phyloP scores from a whole-genome alignment of 345 rosid genomes.

The Dipteronia sinensis region DNA sequence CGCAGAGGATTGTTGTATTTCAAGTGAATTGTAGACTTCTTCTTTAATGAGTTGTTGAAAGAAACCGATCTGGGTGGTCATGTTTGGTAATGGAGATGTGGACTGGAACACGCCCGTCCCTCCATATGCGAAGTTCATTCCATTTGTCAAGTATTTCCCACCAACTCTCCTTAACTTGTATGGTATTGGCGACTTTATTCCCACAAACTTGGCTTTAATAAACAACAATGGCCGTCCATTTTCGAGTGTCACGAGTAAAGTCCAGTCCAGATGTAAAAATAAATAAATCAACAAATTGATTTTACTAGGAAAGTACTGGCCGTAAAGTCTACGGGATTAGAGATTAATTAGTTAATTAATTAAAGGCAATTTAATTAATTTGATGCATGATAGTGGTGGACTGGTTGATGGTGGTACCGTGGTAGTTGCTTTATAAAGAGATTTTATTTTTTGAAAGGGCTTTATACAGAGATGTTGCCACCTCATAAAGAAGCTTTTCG shows the following conservation, averaged over 20 bases:
- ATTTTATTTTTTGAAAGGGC: too few species aligned
- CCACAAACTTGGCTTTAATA: slow-evolving; percentile 57
- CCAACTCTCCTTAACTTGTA: slow-evolving; percentile 50
- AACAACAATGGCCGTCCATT: neutral
- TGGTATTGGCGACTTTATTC: slow-evolving; percentile 66
- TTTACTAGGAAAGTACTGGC: neutral
- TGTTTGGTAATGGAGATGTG: slow-evolving; percentile 47
- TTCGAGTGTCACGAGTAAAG: too few species aligned
- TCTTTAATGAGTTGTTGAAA: slow-evolving; percentile 45
- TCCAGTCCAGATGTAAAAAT: neutral
- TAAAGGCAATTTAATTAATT: neutral
- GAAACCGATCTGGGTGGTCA: slow-evolving; percentile 69
- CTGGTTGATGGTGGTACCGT: too few species aligned
- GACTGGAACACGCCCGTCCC: slow-evolving; percentile 84
- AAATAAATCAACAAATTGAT: neutral
- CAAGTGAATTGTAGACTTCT: slow-evolving; percentile 33
- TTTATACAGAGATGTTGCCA: neutral
- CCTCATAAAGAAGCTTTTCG: neutral
- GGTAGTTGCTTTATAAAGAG: neutral
- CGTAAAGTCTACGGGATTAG: neutral
- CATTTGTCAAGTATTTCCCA: slow-evolving; percentile 32
- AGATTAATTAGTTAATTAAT: neutral
- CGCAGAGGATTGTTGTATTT: slow-evolving; percentile 38
- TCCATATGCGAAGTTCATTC: slow-evolving; percentile 84
- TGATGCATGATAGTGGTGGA: neutral